Evolutionary conservation across 1,139 yeast species (phyloP).

Genomic region (Suhomyces panamericanus): DNA sequence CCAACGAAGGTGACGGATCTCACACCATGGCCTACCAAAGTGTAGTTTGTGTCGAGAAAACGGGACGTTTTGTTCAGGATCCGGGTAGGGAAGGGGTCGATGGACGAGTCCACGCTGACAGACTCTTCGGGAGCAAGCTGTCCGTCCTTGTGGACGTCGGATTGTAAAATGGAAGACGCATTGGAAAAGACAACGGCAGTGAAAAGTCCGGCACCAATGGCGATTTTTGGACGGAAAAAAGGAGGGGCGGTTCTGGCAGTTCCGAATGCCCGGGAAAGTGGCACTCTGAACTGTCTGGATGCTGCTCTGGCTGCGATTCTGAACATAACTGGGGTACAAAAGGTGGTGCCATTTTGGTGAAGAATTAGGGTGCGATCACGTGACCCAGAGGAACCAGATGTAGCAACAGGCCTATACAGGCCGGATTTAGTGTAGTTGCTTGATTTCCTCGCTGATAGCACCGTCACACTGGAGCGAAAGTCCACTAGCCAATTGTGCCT

Average conservation of each 20-base stretch:
- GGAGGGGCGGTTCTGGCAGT: not conserved
- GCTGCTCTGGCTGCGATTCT: conserved; percentile 8
- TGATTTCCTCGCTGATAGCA: conserved; percentile 27
- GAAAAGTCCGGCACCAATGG: conserved; percentile 1
- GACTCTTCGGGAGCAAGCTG: conserved; percentile 11
- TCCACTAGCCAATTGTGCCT: conserved; percentile 59
- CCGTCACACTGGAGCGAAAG: conserved; percentile 37
- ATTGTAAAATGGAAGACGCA: not conserved
- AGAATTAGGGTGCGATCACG: not conserved
- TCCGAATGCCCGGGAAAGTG: not conserved
- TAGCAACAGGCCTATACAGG: too few relatives aligned
- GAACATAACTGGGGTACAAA: conserved; percentile 8
- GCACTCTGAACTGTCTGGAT: not conserved
- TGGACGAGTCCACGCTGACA: conserved; percentile 49
- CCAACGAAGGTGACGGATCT: conserved; percentile 78
- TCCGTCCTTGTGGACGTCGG: conserved; percentile 3
- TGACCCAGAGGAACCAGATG: not conserved
- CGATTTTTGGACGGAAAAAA: not conserved
- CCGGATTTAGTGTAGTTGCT: not conserved
- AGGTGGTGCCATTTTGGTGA: not conserved
- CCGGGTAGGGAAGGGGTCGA: conserved; percentile 52
- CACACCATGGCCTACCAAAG: conserved; percentile 74
- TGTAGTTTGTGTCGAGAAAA: conserved; percentile 32
- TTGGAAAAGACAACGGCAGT: not conserved
- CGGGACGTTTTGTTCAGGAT: conserved; percentile 23